Conservation (phyloP, 2,329 filamentous ascomycete genomes). For the Colletotrichum tofieldiae region DNA sequence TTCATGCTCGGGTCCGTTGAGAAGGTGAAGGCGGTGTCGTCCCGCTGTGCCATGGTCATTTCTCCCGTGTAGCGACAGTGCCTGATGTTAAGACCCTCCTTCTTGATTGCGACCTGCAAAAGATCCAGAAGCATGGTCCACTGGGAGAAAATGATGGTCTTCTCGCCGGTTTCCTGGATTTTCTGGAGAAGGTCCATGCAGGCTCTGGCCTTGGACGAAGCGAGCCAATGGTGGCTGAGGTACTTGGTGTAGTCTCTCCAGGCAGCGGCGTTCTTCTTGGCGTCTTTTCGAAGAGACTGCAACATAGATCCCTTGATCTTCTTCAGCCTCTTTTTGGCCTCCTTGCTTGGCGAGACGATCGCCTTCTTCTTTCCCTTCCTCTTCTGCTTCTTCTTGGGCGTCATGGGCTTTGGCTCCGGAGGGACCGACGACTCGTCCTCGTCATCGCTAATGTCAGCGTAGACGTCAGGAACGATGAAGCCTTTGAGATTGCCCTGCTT, state of each 20-base stretch:
- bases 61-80: conserved; percentile 84
- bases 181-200: conserved; percentile 75
- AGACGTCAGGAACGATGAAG: conserved; percentile 68
- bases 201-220: conserved; percentile 83
- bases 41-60: conserved; percentile 78
- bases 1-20: conserved; percentile 70
- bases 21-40: conserved; percentile 78
- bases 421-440: conserved; percentile 48
- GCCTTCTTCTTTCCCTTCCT: conserved; percentile 44
- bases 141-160: conserved; percentile 87
- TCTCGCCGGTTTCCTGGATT: conserved; percentile 70
- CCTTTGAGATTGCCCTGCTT: conserved; percentile 62
- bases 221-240: conserved; percentile 78
- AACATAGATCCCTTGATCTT: conserved; percentile 57
- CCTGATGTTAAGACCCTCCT: conserved; percentile 63
- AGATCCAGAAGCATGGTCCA: conserved; percentile 86
- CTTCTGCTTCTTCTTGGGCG: conserved; percentile 1
- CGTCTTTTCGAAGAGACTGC: conserved; percentile 48
- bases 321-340: conserved; percentile 51
- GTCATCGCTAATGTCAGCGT: conserved; percentile 50
- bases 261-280: conserved; percentile 67
- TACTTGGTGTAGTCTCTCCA: conserved; percentile 80
- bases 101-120: conserved; percentile 78
- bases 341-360: conserved; percentile 40
- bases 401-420: conserved; percentile 28